Conservation (phyloP, 2,329 filamentous ascomycete species). For the Ophiocordyceps camponoti-floridani region DNA sequence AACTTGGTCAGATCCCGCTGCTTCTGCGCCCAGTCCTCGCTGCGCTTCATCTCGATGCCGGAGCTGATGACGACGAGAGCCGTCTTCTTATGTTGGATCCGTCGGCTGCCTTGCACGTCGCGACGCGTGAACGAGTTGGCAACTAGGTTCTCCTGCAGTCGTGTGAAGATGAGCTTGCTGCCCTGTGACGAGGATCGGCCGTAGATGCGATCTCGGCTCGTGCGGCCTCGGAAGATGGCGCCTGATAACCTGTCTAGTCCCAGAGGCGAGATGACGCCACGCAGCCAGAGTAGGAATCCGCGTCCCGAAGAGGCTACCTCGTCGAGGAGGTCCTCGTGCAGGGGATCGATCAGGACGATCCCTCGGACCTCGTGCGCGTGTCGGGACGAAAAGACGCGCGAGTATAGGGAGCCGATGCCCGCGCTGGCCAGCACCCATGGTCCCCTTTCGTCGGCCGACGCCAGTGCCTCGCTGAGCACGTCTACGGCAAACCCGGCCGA, state of each 20-base stretch:
- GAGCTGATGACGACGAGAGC: constrained; percentile 72
- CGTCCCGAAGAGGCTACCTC: constrained; percentile 46
- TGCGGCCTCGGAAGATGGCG: constrained; percentile 66
- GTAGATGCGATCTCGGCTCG: constrained; percentile 67
- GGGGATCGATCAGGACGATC: constrained; percentile 68
- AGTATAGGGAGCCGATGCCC: constrained; percentile 75
- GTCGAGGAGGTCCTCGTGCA: constrained; percentile 73
- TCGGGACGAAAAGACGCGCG: constrained; percentile 75
- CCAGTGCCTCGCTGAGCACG: constrained; percentile 71
- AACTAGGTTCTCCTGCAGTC: constrained; percentile 83
- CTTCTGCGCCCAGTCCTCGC: constrained; percentile 61
- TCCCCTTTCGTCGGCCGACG: constrained; percentile 61
- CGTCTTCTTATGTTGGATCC: constrained; percentile 60
- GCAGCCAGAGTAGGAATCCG: constrained; percentile 75
- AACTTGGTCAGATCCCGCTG: constrained; percentile 71
- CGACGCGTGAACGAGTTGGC: constrained; percentile 69
- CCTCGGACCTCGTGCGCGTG: constrained; percentile 60
- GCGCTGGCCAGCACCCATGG: constrained; percentile 81
- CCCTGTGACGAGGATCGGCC: constrained; percentile 62
- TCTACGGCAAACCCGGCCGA: constrained; percentile 88
- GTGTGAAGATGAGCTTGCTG: constrained; percentile 74
- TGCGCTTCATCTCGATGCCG: constrained; percentile 47
- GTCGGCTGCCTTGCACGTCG: constrained; percentile 60
- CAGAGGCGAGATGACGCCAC: constrained; percentile 71
- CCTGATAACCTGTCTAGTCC: constrained; percentile 67